Evolutionary conservation across 805 yeast genomes (phyloP), one percentile per base, ranked within the genome.

Genomic region (Naumovozyma castellii): DNA sequence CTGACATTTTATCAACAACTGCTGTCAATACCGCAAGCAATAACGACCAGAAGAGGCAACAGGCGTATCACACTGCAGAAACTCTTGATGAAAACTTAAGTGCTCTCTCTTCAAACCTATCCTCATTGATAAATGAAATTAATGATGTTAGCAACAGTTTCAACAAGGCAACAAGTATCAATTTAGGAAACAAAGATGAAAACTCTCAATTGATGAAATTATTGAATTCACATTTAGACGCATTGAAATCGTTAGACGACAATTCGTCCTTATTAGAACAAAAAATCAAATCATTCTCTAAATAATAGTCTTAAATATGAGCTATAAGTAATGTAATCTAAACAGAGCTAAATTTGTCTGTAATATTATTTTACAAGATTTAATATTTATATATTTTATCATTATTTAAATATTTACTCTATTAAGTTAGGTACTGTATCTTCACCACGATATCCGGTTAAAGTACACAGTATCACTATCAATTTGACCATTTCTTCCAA

Each of bases 61-160:
- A 82, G 49, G 94, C 95, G 0, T 92, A 90, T 59, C 78, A 74
- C 46, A 74, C 87, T 25, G 97, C 97, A 0, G 94, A 87, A 55
- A 68, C 77, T 32, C 67, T 92, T 45, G 94, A 85, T 57, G 87
- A 80, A 50, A 84, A 82, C 54, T 65, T 92, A 45, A 94, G 82
- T 49, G 65, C 73, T 10, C 68, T 92, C 55, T 94, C 94, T 6
- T 69, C 75, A 27, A 87, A 85, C 56, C 72, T 87, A 51, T 65
- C 84, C 2, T 73, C 87, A 0, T 68, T 87, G 54, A 84, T 87
- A 35, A 72, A 74, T 18, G 95, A 87, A 59, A 82, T 87, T 42
- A 87, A 88, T 57, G 78, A 76, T 28, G 87, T 86, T 4, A 82
- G 90, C 52, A 84, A 80, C 43, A 78, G 83, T 2, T 80, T 84